Base-by-base conservation (phyloP, 1,139 yeast genomes). In the Kurtzmaniella quercitrusa region DNA sequence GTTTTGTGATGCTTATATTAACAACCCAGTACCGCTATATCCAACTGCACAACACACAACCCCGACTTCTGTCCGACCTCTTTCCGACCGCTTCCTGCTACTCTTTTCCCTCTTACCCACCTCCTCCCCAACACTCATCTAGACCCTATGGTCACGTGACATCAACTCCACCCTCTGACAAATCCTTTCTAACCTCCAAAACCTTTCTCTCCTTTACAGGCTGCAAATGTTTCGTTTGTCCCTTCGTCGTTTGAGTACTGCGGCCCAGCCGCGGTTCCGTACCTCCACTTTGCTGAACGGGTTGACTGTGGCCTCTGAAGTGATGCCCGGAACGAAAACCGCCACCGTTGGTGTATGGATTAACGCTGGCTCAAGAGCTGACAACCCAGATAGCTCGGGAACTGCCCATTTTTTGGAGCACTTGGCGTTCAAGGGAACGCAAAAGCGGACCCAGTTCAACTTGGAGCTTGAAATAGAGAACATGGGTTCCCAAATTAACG, bases 331-430 rank as follows among this genome's bases (percentile, higher is more conserved):
- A 48, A 85, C 95, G 5, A 77, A 84, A 54, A 90, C 98, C 37
- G 98, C 98, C 50, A 93, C 98, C 2, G 97, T 94, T 11, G 98
- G 98, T 2, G 93, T 93, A 40, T 85, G 91, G 90, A 91, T 93
- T 51, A 96, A 94, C 64, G 97, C 98, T 39, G 99, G 99, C 1
- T 91, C 98, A 1, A 77, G 99, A 50, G 98, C 98, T 2, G 99
- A 93, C 66, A 85, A 83, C 57, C 80, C 83, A 42, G 78, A 77
- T 59, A 89, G 90, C 56, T 75, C 81, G 46, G 99, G 99, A 39
- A 91, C 98, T 11, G 99, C 99, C 0, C 99, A 93, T 66, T 93
- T 93, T 60, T 70, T 93, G 46, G 99, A 93, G 65, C 99, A 93
- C 66, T 73, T 93, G 56, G 95, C 98, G 10, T 93, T 93, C 70